Conservation (phyloP, 169 alveolate genomes). For the Plasmodium adleri region DNA sequence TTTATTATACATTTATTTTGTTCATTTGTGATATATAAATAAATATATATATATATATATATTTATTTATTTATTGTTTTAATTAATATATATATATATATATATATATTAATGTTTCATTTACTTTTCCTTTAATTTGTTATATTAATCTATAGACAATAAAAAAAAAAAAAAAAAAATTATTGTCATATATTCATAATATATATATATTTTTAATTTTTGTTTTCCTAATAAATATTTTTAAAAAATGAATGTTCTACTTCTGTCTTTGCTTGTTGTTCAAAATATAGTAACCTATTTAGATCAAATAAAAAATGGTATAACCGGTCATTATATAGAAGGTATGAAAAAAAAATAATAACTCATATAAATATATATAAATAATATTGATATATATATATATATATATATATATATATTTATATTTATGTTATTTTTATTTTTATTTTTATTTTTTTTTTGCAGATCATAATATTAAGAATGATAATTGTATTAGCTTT, state of each 20-base stretch:
- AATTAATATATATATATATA: not conserved
- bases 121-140: too few relatives aligned
- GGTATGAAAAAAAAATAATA: constrained; percentile 22
- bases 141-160: not conserved
- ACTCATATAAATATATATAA: not conserved
- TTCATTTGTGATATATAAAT: too few relatives aligned
- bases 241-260: constrained; percentile 48
- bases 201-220: not conserved
- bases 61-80: not conserved
- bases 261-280: constrained; percentile 39
- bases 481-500: too few relatives aligned
- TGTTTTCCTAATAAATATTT: constrained; percentile 6
- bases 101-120: not conserved
- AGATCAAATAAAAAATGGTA: constrained; percentile 46
- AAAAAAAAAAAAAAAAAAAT: not conserved
- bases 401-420: not conserved
- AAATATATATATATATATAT: not conserved
- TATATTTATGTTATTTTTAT: not conserved
- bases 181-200: not conserved
- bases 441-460: too few relatives aligned
- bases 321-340: constrained; percentile 2
- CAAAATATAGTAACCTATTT: constrained; percentile 44
- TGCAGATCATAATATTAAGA: too few relatives aligned
- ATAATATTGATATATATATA: not conserved
- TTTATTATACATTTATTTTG: too few relatives aligned